Percentiles rank a stretch among this genome's conserved stretches.
Conservation (phyloP, 805 yeast genomes). For the Naumovozyma baii region DNA sequence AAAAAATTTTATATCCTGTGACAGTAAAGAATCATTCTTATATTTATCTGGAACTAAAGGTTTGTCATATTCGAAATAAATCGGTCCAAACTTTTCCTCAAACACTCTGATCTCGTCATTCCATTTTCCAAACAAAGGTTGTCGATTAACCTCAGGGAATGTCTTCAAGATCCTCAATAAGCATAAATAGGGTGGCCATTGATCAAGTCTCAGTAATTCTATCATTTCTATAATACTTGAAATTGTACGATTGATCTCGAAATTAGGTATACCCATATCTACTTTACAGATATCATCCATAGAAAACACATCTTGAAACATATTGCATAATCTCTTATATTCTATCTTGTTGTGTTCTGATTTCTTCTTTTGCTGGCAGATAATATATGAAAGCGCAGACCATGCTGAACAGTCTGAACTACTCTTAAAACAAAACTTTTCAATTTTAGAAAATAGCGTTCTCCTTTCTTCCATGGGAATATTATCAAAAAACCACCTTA, state of each 20-base stretch:
- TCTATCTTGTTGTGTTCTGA: slow-evolving; percentile 5
- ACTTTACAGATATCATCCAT: neutral
- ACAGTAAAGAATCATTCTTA: slow-evolving; percentile 5
- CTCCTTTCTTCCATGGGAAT: slow-evolving; percentile 8
- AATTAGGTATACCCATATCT: neutral
- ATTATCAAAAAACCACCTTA: slow-evolving; percentile 26
- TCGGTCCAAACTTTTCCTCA: slow-evolving; percentile 6
- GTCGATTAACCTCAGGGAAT: neutral
- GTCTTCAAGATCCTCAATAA: slow-evolving; percentile 6
- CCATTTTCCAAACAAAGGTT: slow-evolving; percentile 10
- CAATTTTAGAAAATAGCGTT: slow-evolving; percentile 8
- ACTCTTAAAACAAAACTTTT: slow-evolving; percentile 21
- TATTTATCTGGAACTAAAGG: slow-evolving; percentile 8
- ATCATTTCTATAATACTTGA: slow-evolving; percentile 8
- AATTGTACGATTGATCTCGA: neutral
- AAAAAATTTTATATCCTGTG: neutral
- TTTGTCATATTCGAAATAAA: slow-evolving; percentile 3
- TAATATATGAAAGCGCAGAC: slow-evolving; percentile 22
- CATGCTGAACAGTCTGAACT: slow-evolving; percentile 31
- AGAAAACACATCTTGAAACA: neutral
- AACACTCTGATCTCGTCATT: slow-evolving; percentile 7
- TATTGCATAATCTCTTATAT: slow-evolving; percentile 2
- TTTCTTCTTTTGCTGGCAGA: slow-evolving; percentile 6
- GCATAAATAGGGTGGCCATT: slow-evolving; percentile 23
- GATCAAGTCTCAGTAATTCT: slow-evolving; percentile 7